Conservation (phyloP, 306 rosid genomes). For the Senna siamea region DNA sequence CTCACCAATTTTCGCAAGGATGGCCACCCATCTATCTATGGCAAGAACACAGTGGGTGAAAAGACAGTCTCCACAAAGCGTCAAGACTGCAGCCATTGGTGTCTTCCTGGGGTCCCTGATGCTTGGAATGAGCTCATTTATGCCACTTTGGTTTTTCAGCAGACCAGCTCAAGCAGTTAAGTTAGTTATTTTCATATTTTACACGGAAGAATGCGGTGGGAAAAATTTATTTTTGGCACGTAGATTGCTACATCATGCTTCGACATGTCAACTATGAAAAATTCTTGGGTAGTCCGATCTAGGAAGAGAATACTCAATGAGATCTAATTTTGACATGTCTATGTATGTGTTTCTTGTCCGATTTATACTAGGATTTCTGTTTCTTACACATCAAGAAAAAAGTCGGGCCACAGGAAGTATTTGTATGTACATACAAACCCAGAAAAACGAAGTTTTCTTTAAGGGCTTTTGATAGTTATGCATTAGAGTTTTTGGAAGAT, state of each 20-base stretch:
- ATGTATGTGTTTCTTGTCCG: background rate
- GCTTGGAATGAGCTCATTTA: constrained; percentile 92
- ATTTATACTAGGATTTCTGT: background rate
- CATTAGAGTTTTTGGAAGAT: background rate
- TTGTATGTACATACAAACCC: background rate
- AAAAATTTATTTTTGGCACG: too few relatives aligned
- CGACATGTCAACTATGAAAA: too few relatives aligned
- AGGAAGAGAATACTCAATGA: too few relatives aligned
- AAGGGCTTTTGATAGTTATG: background rate
- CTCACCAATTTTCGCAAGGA: constrained; percentile 93
- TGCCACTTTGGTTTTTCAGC: constrained; percentile 61
- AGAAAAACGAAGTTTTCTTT: background rate
- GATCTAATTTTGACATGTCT: too few relatives aligned
- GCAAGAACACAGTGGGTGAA: constrained; percentile 45
- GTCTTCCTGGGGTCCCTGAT: constrained; percentile 97
- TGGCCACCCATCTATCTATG: constrained; percentile 84
- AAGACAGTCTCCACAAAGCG: constrained; percentile 62
- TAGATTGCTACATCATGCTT: too few relatives aligned
- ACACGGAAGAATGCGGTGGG: too few relatives aligned
- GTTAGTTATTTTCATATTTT: background rate
- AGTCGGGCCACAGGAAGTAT: background rate
- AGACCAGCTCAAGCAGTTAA: constrained; percentile 44
- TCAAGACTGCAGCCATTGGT: constrained; percentile 98
- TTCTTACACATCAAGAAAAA: background rate
- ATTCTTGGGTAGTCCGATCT: too few relatives aligned